phyloP scores from a whole-genome alignment of 495 filamentous ascomycete genomes.

The Pyrenula massariospora region DNA sequence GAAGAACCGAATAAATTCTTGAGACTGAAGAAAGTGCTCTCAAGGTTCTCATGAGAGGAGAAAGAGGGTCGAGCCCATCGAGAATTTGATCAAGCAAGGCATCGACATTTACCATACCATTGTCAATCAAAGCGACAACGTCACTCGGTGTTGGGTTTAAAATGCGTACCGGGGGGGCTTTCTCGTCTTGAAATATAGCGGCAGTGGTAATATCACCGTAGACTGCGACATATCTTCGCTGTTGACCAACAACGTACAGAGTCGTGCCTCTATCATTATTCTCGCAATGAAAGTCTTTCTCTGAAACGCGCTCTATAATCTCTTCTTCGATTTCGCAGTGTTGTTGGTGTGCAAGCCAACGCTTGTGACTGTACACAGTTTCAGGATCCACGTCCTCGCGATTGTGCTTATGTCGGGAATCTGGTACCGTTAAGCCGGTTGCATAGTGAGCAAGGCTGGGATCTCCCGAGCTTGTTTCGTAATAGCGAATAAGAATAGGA shows the following conservation, averaged over 20 bases:
- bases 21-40: slow-evolving; percentile 7
- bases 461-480: neutral
- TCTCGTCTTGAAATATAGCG: neutral
- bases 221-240: neutral
- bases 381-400: neutral
- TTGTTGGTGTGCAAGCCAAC: neutral
- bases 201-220: neutral
- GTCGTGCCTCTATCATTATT: neutral
- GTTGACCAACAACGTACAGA: neutral
- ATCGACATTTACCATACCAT: neutral
- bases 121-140: neutral
- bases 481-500: neutral
- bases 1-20: slow-evolving; percentile 7
- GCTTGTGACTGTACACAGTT: neutral
- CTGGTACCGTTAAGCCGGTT: neutral
- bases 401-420: neutral
- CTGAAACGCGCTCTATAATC: neutral
- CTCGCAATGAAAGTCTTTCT: neutral
- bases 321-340: neutral
- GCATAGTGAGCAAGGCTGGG: neutral
- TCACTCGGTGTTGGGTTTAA: neutral
- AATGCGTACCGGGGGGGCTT: neutral
- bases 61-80: neutral
- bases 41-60: neutral
- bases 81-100: neutral